These are phyloP conservation scores for Triticum monococcum DNA, from an alignment of 176 grass and related monocot species.

Conservation along the genomic window DNA sequence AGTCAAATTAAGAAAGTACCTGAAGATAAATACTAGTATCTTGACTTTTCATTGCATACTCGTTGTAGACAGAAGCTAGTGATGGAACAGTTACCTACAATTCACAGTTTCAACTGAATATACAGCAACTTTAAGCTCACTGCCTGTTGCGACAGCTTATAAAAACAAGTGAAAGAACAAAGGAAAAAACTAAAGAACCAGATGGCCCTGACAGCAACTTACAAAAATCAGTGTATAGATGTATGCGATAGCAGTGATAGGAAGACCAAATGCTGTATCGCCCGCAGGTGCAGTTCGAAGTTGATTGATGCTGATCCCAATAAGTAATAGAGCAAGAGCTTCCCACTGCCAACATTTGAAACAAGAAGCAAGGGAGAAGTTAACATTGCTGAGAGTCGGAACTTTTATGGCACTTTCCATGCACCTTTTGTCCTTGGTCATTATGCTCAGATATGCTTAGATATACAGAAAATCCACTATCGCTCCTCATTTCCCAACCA, in stretches of 20 bases:
- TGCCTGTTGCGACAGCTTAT: not conserved
- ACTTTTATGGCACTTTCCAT: not conserved
- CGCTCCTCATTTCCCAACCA: not conserved
- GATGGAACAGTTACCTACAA: constrained; percentile 93
- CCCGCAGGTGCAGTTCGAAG: constrained; percentile 70
- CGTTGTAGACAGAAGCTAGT: constrained; percentile 96
- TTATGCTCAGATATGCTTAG: not conserved
- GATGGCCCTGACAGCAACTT: constrained; percentile 41
- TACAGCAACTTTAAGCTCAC: not conserved
- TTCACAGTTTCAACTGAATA: constrained; percentile 19
- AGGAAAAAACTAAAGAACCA: not conserved
- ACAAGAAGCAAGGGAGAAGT: constrained; percentile 1
- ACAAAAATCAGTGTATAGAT: constrained; percentile 95
- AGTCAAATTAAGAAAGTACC: constrained; percentile 43
- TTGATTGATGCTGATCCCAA: constrained; percentile 98
- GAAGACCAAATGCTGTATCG: constrained; percentile 61
- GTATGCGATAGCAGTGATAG: constrained; percentile 83
- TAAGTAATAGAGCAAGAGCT: constrained; percentile 95
- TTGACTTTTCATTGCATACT: constrained; percentile 99
- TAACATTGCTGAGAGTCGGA: constrained; percentile 1
- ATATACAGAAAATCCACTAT: not conserved
- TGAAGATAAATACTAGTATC: constrained; percentile 99
- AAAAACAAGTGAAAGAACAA: constrained; percentile 3
- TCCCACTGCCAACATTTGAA: constrained; percentile 68
- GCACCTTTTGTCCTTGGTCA: not conserved